Base-by-base conservation (phyloP, 2,329 filamentous ascomycete species). In the Thielaviopsis populi region DNA sequence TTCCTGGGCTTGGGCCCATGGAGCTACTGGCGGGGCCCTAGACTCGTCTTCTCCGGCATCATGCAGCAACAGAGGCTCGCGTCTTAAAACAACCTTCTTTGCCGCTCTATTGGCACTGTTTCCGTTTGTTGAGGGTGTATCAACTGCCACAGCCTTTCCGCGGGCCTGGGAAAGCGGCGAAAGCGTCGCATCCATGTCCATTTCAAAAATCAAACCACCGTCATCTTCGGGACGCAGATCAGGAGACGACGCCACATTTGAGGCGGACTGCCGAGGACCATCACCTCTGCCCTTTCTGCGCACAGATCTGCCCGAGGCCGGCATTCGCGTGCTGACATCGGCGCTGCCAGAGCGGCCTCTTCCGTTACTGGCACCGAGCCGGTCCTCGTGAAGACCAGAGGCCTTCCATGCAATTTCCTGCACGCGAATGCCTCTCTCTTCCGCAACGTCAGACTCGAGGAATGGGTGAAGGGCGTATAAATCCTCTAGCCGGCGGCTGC, bases 321-420 rank as follows among this genome's bases (percentile, higher is more conserved):
- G 48, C 2, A 46, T 48, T 13, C 54, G 56, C n/a, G 17, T 56
- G 3, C 19, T 33, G 11, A 19, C 24, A 42, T 62, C 56, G 3
- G 60, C 37, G 15, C 27, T 59, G 11, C 43, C 59, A 19, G 22
- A 59, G 27, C 48, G 58, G 27, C 17, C 80, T 59, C 91, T 88
- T 37, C 53, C 27, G n/a, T 46, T 15, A 0, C 17, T 4, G 8
- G 30, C 53, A 56, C 53, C 27, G 30, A n/a, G 53, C n/a, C 53
- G 27, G 30, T 30, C 53, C 11, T 56, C 82, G 33, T 88, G 85
- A 67, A 72, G 84, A 67, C 82, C 81, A 68, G 74, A 80, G 68
- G 75, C 77, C 67, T 82, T 86, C 67, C 90, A 86, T 1, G 83
- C 81, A 76, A 96, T 88, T 19, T 89, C 86, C 70, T 86, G 88